Percentiles rank a stretch among this genome's conserved stretches.
phyloP scores from a whole-genome alignment of 805 yeast genomes.

The Kodamaea lidongshanica region DNA sequence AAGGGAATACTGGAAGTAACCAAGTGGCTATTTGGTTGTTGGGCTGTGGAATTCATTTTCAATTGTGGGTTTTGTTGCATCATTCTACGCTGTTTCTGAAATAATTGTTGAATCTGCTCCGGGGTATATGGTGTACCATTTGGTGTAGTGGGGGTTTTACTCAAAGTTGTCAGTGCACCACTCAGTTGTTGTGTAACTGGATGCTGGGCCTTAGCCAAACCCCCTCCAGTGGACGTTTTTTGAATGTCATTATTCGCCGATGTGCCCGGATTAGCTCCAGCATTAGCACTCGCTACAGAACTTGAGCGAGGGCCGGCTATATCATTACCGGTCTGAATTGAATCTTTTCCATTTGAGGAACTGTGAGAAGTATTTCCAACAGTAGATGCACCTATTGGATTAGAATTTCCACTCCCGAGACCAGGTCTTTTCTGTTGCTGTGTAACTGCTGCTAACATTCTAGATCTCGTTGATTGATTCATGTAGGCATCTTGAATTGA shows the following conservation, averaged over 20 bases:
- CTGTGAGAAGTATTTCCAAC: no score
- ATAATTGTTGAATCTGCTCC: slow-evolving; percentile 54
- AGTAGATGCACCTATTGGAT: not conserved
- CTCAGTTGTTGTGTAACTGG: slow-evolving; percentile 4
- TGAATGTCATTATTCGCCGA: not conserved
- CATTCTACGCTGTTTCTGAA: slow-evolving; percentile 46
- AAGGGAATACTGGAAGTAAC: no score
- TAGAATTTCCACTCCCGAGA: slow-evolving; percentile 1
- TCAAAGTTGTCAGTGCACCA: slow-evolving; percentile 13
- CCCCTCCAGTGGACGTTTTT: no score
- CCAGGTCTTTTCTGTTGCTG: slow-evolving; percentile 20
- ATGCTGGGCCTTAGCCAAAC: no score
- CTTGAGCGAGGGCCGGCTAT: no score
- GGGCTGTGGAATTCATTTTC: slow-evolving; percentile 3
- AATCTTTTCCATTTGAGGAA: no score
- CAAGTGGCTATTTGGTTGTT: slow-evolving; percentile 9
- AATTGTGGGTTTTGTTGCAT: slow-evolving; percentile 28
- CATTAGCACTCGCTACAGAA: slow-evolving; percentile 1
- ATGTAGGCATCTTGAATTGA: slow-evolving; percentile 72
- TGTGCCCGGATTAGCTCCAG: not conserved
- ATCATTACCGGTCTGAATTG: no score
- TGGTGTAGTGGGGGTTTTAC: slow-evolving; percentile 40
- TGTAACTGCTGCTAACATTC: slow-evolving; percentile 39
- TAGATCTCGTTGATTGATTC: slow-evolving; percentile 35
- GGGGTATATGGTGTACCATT: slow-evolving; percentile 54